Conservation (phyloP, 2,329 filamentous ascomycete genomes). For the Ophioceras dolichostomum region DNA sequence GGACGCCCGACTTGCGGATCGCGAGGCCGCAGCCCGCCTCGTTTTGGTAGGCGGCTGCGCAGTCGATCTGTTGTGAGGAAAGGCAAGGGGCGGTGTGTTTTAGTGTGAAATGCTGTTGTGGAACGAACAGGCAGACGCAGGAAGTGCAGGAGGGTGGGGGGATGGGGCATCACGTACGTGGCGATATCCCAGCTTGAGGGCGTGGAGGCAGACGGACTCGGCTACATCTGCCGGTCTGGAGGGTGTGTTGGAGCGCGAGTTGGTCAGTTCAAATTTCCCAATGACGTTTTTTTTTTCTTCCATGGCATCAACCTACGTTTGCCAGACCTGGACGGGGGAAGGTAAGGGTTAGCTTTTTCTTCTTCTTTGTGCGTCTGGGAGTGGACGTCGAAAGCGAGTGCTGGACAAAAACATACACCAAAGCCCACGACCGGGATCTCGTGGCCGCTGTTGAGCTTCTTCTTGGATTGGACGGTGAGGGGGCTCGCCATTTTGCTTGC, state of each 20-base stretch:
- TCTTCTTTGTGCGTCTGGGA: no score
- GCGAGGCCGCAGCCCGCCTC: slow-evolving; percentile 34
- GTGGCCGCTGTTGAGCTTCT: slow-evolving; percentile 42
- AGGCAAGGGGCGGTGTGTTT: no score
- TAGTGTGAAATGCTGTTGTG: no score
- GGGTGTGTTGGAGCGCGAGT: neutral
- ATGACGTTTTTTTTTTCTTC: no score
- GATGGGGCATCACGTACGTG: no score
- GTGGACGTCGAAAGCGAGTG: no score
- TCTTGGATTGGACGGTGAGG: slow-evolving; percentile 30
- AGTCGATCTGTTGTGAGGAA: slow-evolving; percentile 33
- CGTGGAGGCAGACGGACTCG: slow-evolving; percentile 21
- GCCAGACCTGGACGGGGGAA: slow-evolving; percentile 29
- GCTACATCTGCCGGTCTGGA: neutral
- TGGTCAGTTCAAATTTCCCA: no score
- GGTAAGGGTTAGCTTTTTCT: slow-evolving; percentile 2
- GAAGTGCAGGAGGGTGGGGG: no score
- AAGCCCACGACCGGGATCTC: slow-evolving; percentile 40
- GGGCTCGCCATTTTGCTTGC: slow-evolving; percentile 31
- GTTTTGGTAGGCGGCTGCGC: slow-evolving; percentile 37
- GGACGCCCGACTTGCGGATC: slow-evolving; percentile 24
- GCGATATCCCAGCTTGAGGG: slow-evolving; percentile 38
- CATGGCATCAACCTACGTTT: slow-evolving; percentile 27
- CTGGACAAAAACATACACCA: slow-evolving; percentile 35
- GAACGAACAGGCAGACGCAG: no score